Evolutionary conservation across 2,329 filamentous ascomycete species (phyloP).

Genomic region (Colletotrichum sidae): DNA sequence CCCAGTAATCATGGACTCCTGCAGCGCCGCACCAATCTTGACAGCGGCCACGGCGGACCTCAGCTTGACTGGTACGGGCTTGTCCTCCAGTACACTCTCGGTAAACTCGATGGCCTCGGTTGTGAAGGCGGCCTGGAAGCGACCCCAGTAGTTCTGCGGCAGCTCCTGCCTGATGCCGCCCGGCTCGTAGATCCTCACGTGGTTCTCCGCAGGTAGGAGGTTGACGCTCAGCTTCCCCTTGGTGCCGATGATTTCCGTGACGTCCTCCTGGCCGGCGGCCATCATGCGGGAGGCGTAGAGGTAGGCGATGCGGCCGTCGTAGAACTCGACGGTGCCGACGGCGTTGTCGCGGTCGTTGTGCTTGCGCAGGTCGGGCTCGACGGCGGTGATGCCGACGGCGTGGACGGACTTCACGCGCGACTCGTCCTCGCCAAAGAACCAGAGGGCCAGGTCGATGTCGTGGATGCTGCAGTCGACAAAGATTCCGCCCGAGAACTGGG

Average conservation of each 20-base stretch:
- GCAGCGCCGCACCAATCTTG: constrained; percentile 69
- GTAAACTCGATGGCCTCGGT: constrained; percentile 73
- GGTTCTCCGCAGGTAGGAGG: constrained; percentile 63
- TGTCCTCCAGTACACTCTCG: constrained; percentile 66
- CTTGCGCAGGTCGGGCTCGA: constrained; percentile 47
- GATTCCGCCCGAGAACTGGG: constrained; percentile 73
- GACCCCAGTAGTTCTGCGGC: constrained; percentile 70
- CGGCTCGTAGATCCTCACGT: constrained; percentile 66
- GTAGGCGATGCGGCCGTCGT: constrained; percentile 71
- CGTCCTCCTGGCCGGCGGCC: constrained; percentile 75
- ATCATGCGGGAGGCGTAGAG: constrained; percentile 75
- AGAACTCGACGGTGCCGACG: constrained; percentile 72
- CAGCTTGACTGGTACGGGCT: constrained; percentile 65
- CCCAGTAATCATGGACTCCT: constrained; percentile 66
- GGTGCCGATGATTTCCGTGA: constrained; percentile 75
- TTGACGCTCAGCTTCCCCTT: constrained; percentile 73
- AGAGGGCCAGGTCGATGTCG: constrained; percentile 63
- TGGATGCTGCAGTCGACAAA: constrained; percentile 80
- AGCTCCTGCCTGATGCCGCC: constrained; percentile 68
- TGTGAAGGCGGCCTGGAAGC: constrained; percentile 73
- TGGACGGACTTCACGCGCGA: constrained; percentile 45
- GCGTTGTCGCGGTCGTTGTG: constrained; percentile 48
- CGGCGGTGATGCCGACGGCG: constrained; percentile 47
- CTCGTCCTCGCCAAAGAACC: constrained; percentile 48
- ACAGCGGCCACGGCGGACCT: constrained; percentile 68